Conservation (phyloP, 345 rosid species). For the Ceriops tagal region DNA sequence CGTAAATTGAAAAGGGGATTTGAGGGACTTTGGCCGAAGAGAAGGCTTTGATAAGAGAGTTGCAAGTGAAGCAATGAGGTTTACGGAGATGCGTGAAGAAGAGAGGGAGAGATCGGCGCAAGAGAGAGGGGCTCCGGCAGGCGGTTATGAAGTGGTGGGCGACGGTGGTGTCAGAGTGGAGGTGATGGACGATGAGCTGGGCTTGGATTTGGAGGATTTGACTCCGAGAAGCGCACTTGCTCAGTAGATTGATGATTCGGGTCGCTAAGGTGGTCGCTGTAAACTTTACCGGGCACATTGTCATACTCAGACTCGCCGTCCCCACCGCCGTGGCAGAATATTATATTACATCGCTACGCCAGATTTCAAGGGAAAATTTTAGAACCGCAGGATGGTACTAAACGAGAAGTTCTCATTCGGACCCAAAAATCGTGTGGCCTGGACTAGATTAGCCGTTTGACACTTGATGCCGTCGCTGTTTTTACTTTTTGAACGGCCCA, state of each 20-base stretch:
- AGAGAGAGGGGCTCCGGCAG: conserved; percentile 31
- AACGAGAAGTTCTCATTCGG: too few relatives aligned
- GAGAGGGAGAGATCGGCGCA: conserved; percentile 25
- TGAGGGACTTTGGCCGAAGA: conserved; percentile 37
- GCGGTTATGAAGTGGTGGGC: conserved; percentile 38
- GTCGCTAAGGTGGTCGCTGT: background rate
- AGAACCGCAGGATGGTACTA: too few relatives aligned
- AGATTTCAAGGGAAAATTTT: too few relatives aligned
- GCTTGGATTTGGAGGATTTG: conserved; percentile 48
- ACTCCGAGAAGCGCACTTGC: conserved; percentile 17
- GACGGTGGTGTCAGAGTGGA: conserved; percentile 31
- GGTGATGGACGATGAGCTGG: conserved; percentile 40
- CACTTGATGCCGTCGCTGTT: too few relatives aligned
- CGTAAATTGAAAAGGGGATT: conserved; percentile 36
- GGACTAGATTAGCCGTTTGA: too few relatives aligned
- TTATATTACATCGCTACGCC: too few relatives aligned
- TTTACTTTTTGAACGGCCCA: too few relatives aligned
- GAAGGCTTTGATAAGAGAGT: conserved; percentile 47
- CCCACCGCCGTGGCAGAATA: too few relatives aligned
- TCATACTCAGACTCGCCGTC: too few relatives aligned
- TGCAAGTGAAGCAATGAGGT: conserved; percentile 51
- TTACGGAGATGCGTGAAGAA: conserved; percentile 28
- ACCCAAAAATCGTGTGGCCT: too few relatives aligned
- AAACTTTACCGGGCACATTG: too few relatives aligned
- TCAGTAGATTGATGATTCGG: conserved; percentile 33